A percentile compares a stretch with the other conserved stretches of the same genome.
phyloP scores from a whole-genome alignment of 306 rosid genomes.

The Ceratonia siliqua region DNA sequence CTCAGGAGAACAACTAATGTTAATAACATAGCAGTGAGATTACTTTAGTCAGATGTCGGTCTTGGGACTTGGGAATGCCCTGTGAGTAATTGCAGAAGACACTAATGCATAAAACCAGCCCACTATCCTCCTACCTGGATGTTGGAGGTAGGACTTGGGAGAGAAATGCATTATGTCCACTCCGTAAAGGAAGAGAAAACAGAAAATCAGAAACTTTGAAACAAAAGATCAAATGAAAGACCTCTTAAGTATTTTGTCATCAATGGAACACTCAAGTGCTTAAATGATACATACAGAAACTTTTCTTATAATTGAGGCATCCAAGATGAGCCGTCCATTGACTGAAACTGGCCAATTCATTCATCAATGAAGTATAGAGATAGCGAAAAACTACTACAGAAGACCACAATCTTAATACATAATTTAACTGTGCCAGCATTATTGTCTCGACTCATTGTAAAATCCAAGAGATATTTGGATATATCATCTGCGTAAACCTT shows the following conservation, averaged over 20 bases:
- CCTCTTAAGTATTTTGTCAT: not conserved
- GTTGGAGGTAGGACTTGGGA: too few species aligned
- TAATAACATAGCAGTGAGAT: not conserved
- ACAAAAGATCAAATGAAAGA: not conserved
- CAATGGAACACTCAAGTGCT: not conserved
- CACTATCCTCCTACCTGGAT: too few species aligned
- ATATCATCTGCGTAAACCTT: not conserved
- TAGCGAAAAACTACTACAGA: too few species aligned
- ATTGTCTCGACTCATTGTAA: not conserved
- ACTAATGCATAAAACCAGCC: too few species aligned
- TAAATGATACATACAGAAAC: constrained; percentile 6
- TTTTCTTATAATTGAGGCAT: not conserved
- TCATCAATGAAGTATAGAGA: constrained; percentile 18
- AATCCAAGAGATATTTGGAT: constrained; percentile 34
- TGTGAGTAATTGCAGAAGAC: too few species aligned
- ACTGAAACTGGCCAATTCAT: not conserved
- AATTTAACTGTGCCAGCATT: too few species aligned
- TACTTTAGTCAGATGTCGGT: too few species aligned
- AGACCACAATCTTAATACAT: too few species aligned
- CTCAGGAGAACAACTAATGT: not conserved
- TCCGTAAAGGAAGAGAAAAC: not conserved
- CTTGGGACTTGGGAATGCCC: too few species aligned
- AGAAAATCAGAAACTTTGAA: not conserved
- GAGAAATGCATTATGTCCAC: too few species aligned
- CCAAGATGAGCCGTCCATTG: not conserved